Evolutionary conservation across 2,329 filamentous ascomycete genomes (phyloP).

Genomic region (Botryotinia globosa): DNA sequence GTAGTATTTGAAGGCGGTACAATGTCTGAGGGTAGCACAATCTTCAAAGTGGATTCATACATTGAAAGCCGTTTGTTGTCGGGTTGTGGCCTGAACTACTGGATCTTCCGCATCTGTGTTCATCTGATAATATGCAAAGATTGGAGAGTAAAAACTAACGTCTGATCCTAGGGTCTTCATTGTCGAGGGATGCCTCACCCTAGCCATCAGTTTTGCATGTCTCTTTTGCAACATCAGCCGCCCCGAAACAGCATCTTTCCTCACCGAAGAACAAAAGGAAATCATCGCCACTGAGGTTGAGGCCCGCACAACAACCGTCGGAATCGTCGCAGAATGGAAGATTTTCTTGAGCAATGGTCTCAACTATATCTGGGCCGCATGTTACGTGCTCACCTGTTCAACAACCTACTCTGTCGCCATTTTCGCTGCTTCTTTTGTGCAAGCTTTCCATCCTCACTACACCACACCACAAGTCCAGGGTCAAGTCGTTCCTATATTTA

Average conservation of each 20-base stretch:
- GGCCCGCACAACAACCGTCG: constrained; percentile 56
- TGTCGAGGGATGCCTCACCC: constrained; percentile 48
- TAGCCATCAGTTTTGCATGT: constrained; percentile 43
- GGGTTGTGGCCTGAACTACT: not conserved
- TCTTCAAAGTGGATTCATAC: not conserved
- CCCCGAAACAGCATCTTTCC: constrained; percentile 23
- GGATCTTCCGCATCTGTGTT: not conserved
- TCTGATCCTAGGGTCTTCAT: constrained; percentile 46
- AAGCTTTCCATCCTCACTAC: constrained; percentile 67
- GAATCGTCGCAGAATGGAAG: constrained; percentile 58
- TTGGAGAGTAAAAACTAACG: not conserved
- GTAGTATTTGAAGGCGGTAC: not conserved
- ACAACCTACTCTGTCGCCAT: constrained; percentile 54
- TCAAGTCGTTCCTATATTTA: constrained; percentile 43
- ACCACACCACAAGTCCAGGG: constrained; percentile 56
- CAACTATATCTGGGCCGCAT: constrained; percentile 48
- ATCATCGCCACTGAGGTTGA: constrained; percentile 38
- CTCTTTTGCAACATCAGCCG: constrained; percentile 39
- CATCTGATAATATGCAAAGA: not conserved
- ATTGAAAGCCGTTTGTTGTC: not conserved
- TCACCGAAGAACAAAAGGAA: constrained; percentile 41
- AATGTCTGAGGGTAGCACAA: not conserved
- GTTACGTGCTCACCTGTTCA: constrained; percentile 44
- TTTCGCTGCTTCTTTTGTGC: constrained; percentile 58
- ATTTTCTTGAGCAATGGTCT: constrained; percentile 60